Conservation (phyloP, 2,329 filamentous ascomycete genomes). For the Cryphonectria carpinicola region DNA sequence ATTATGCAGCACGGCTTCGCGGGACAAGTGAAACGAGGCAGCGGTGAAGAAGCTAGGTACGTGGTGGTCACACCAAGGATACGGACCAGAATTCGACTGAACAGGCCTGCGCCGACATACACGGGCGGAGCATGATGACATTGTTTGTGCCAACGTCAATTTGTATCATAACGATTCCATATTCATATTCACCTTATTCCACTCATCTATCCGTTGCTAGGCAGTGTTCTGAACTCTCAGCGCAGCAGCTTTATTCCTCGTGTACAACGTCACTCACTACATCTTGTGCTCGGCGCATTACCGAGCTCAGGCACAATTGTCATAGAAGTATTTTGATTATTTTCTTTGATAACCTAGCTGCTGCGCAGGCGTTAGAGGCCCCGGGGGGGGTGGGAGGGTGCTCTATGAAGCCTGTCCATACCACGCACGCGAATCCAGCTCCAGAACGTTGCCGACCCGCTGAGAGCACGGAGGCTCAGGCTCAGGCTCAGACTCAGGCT, state of each 20-base stretch:
- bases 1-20: neutral
- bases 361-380: neutral
- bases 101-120: neutral
- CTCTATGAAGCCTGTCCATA: neutral
- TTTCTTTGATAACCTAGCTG: neutral
- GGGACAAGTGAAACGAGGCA: neutral
- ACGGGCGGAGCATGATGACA: neutral
- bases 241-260: neutral
- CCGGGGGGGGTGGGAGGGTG: no score
- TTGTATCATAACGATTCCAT: neutral
- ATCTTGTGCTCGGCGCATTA: neutral
- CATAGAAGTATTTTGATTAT: neutral
- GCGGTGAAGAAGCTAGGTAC: neutral
- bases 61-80: neutral
- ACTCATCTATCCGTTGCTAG: neutral
- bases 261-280: neutral
- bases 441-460: neutral
- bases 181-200: neutral
- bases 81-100: neutral
- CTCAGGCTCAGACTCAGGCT: neutral
- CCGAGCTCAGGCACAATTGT: neutral
- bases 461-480: neutral
- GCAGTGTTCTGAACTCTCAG: neutral
- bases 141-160: neutral
- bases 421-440: slow-evolving; percentile 2